These are phyloP conservation scores for sweet orange (Citrus sinensis) DNA, from an alignment of 345 rosid genomes.

Conservation along the genomic window DNA sequence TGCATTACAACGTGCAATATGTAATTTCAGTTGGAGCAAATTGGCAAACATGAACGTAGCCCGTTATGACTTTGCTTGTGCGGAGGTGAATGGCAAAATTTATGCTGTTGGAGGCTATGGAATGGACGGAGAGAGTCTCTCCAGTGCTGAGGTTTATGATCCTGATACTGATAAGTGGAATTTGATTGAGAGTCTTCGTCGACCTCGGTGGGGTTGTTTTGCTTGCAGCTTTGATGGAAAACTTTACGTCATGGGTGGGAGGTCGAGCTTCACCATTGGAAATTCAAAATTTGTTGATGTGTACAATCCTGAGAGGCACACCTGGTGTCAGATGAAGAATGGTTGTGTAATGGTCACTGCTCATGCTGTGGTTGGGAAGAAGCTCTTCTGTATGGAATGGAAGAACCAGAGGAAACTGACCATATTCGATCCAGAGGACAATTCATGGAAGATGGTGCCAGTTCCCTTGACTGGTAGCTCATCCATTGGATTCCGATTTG, in stretches of 20 bases:
- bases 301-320: slow-evolving; percentile 56
- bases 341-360: slow-evolving; percentile 96
- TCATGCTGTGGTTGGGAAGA: slow-evolving; percentile 70
- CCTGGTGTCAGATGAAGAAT: slow-evolving; percentile 78
- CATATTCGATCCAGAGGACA: slow-evolving; percentile 57
- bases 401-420: slow-evolving; percentile 78
- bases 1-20: slow-evolving; percentile 7
- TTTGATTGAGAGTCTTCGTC: slow-evolving; percentile 62
- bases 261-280: slow-evolving; percentile 91
- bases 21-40: slow-evolving; percentile 73
- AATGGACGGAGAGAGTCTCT: slow-evolving; percentile 60
- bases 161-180: slow-evolving; percentile 63
- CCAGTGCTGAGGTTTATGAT: slow-evolving; percentile 73
- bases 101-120: slow-evolving; percentile 88
- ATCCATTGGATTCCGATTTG: slow-evolving; percentile 61
- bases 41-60: slow-evolving; percentile 65
- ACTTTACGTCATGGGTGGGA: slow-evolving; percentile 90
- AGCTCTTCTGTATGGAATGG: slow-evolving; percentile 91
- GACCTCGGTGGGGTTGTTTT: slow-evolving; percentile 87
- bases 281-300: slow-evolving; percentile 73
- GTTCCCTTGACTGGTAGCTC: slow-evolving; percentile 78
- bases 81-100: slow-evolving; percentile 76
- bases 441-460: slow-evolving; percentile 70
- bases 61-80: slow-evolving; percentile 88
- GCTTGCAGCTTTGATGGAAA: slow-evolving; percentile 75